These are phyloP conservation scores for Gnomoniopsis sp. DNA, from an alignment of 2,329 filamentous ascomycete genomes.

Conservation along the genomic window DNA sequence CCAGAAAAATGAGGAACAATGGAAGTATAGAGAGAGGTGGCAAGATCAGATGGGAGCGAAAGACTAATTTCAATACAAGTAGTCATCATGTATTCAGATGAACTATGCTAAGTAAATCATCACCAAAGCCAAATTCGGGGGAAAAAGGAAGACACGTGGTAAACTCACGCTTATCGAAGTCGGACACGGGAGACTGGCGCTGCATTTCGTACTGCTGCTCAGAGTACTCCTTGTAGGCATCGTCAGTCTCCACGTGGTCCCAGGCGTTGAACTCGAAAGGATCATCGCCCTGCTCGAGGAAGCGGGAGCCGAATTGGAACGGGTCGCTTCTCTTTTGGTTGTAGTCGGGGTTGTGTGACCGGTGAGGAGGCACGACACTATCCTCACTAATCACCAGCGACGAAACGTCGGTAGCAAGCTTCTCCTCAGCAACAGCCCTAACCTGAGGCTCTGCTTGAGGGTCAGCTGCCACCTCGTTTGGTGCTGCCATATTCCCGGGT, in stretches of 20 bases:
- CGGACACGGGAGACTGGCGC: constrained; percentile 79
- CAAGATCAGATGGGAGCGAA: constrained; percentile 70
- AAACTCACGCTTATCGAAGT: constrained; percentile 80
- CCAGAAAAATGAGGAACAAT: constrained; percentile 2
- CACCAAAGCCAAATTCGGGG: constrained; percentile 26
- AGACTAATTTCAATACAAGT: constrained; percentile 56
- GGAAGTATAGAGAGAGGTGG: constrained; percentile 19
- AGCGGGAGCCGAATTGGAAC: constrained; percentile 92
- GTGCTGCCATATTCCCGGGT: constrained; percentile 7
- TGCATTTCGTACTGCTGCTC: constrained; percentile 82
- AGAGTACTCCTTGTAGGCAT: constrained; percentile 81
- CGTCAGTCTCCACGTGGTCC: constrained; percentile 95
- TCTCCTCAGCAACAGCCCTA: constrained; percentile 18
- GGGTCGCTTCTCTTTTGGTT: constrained; percentile 87
- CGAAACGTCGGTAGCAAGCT: constrained; percentile 13
- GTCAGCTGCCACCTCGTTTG: constrained; percentile 14
- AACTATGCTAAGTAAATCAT: constrained; percentile 64
- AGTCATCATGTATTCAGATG: constrained; percentile 68
- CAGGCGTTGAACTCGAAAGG: constrained; percentile 98
- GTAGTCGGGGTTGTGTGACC: constrained; percentile 66
- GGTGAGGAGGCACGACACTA: constrained; percentile 48
- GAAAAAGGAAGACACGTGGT: constrained; percentile 1
- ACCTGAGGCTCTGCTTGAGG: constrained; percentile 19
- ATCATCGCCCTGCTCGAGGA: constrained; percentile 77
- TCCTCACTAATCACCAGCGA: constrained; percentile 6